Conservation (phyloP, 208 protist genomes). For the Zelonia costaricensis region DNA sequence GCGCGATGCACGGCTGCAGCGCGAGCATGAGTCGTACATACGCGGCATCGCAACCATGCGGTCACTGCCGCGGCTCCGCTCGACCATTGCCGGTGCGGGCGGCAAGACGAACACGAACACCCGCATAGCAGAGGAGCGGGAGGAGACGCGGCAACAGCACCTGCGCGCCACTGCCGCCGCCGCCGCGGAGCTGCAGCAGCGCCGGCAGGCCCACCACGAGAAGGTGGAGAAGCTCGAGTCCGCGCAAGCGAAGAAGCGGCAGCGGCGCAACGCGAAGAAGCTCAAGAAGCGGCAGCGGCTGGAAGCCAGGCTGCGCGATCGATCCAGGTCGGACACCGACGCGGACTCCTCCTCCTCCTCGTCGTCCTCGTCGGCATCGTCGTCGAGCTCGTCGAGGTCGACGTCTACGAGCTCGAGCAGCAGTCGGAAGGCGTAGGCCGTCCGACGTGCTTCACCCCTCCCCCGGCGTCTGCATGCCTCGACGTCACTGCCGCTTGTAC, state of each 20-base stretch:
- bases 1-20: constrained; percentile 62
- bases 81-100: constrained; percentile 81
- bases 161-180: constrained; percentile 39
- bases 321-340: background rate
- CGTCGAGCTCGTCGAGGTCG: constrained; percentile 6
- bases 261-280: constrained; percentile 36
- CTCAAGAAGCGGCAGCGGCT: constrained; percentile 19
- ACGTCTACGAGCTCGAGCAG: background rate
- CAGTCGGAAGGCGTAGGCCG: constrained; percentile 10
- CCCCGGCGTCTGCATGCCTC: background rate
- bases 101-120: constrained; percentile 77
- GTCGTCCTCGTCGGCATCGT: background rate
- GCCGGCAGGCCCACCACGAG: constrained; percentile 36
- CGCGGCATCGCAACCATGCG: constrained; percentile 71
- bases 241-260: constrained; percentile 59
- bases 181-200: constrained; percentile 28
- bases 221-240: constrained; percentile 48
- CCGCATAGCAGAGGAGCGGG: constrained; percentile 66
- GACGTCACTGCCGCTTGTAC: too few relatives aligned
- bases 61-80: constrained; percentile 69
- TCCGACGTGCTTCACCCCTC: background rate
- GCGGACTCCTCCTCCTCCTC: background rate
- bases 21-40: constrained; percentile 75
- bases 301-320: constrained; percentile 7
- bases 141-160: constrained; percentile 53